Base-by-base conservation (phyloP, 2,329 filamentous ascomycete genomes). In the Lecanicillium sp. region DNA sequence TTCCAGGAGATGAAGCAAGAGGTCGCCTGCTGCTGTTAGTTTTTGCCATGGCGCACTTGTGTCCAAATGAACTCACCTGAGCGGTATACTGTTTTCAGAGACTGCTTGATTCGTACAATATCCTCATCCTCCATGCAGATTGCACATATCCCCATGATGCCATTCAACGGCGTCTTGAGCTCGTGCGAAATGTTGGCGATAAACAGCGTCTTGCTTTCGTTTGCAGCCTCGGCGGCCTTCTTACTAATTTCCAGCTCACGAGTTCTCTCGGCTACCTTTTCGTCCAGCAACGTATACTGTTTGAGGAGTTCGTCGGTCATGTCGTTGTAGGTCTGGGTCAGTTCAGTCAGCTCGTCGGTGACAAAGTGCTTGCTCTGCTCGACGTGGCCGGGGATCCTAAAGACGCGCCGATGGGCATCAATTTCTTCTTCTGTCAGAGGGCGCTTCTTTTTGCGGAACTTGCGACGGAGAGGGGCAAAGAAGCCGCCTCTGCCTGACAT, bases 191-290 rank as follows among this genome's bases (percentile, higher is more conserved):
- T 95, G 59, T 97, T 97, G 17, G 93, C 93, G 54, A 98, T 94
- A 69, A 97, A 98, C 12, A 97, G 74, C 0, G 93, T 97, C 69
- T 98, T 98, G 73, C 88, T 94, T 67, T 95, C 87, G 59, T 95
- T 96, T 5, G 90, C 90, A n/a, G 87, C 86, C 65, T 95, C 90
- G 2, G 90, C 90, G 2, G 89, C 88, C 67, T 89, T 88, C 64
- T 95, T 95, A 69, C 86, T 94, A 51, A 88, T 80, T 60, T 95
- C 89, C 1, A 96, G 73, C 64, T 96, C 87, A 27, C 79, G 79
- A 1, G 90, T 96, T 48, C 90, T 77, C 62, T 91, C 83, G 5
- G 81, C 80, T 1, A 96, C 90, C 58, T 91, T 84, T 49, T 91
- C 84, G 62, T 96, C 90, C 1, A 96, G 71, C 10, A 81, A 82